phyloP scores from a whole-genome alignment of 106 monocot genomes.

The Apostasia ramifera region DNA sequence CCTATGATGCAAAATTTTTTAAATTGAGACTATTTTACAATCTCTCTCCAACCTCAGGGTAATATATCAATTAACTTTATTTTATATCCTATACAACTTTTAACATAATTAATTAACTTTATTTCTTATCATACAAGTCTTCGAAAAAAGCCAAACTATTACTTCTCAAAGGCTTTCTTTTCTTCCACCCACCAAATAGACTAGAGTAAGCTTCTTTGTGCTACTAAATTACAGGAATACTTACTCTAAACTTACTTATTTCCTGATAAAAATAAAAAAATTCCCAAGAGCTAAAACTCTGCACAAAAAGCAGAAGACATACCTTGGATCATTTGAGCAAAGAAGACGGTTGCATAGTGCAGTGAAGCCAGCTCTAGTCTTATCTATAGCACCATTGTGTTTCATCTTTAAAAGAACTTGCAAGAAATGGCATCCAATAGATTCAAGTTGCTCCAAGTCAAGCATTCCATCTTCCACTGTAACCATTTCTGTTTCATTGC shows the following conservation, averaged over 20 bases:
- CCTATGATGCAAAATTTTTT: too few species aligned
- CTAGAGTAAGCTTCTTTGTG: too few species aligned
- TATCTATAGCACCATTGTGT: conserved; percentile 99
- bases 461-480: conserved; percentile 34
- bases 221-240: too few species aligned
- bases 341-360: conserved; percentile 98
- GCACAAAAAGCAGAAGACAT: conserved; percentile 1
- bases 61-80: too few species aligned
- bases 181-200: too few species aligned
- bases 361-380: conserved; percentile 96
- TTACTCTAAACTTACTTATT: background rate
- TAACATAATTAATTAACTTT: too few species aligned
- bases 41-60: too few species aligned
- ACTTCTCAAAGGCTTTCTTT: too few species aligned
- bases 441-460: conserved; percentile 69
- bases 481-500: background rate
- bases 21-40: too few species aligned
- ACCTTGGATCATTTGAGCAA: conserved; percentile 97
- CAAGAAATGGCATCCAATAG: conserved; percentile 88
- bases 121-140: too few species aligned
- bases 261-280: background rate
- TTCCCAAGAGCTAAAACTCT: background rate
- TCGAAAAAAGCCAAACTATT: too few species aligned
- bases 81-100: too few species aligned
- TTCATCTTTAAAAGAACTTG: conserved; percentile 99